Conservation (phyloP, 75 land plant genomes). For the Pinus albicaulis region DNA sequence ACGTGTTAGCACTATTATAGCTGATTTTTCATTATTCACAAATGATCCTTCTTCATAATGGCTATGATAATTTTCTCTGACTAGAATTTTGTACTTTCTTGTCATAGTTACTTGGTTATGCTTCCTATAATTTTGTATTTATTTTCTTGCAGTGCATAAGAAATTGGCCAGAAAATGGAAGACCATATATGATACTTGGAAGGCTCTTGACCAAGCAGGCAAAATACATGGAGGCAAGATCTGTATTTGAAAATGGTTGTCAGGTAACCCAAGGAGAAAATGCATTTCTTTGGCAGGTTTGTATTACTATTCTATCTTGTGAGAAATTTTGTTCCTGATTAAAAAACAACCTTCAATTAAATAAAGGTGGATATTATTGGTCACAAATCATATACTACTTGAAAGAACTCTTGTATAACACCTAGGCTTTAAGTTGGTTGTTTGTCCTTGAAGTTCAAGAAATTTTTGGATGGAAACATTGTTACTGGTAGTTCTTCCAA, state of each 20-base stretch:
- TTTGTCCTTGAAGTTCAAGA: too few relatives aligned
- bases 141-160: constrained; percentile 60
- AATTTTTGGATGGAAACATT: too few relatives aligned
- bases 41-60: not conserved
- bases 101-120: not conserved
- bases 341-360: constrained; percentile 10
- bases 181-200: constrained; percentile 85
- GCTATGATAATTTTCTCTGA: not conserved
- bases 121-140: not conserved
- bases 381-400: not conserved
- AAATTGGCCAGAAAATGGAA: constrained; percentile 94
- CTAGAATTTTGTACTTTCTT: not conserved
- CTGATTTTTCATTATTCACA: not conserved
- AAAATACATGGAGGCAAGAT: constrained; percentile 65
- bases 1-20: not conserved
- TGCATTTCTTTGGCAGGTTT: constrained; percentile 96
- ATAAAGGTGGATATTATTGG: not conserved
- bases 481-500: too few relatives aligned
- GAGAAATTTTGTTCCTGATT: not conserved
- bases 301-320: not conserved
- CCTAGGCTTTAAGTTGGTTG: too few relatives aligned
- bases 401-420: too few relatives aligned
- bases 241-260: constrained; percentile 84
- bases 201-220: constrained; percentile 56
- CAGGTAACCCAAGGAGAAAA: constrained; percentile 97